Evolutionary conservation across 2,329 filamentous ascomycete species (phyloP).

Genomic region (Diaporthe destruens): DNA sequence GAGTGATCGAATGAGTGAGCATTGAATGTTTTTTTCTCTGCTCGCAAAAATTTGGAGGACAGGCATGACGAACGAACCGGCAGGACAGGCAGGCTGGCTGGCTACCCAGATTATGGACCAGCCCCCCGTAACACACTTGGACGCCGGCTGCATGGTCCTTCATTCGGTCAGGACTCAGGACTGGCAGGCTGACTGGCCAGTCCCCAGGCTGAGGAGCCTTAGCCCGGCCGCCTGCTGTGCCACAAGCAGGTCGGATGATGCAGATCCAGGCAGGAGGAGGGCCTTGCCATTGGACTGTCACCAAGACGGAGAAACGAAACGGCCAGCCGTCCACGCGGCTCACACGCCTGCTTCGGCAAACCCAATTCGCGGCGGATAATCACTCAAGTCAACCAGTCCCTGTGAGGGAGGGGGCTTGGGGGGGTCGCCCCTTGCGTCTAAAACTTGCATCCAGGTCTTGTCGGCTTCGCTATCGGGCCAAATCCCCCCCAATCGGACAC

Average conservation of each 20-base stretch:
- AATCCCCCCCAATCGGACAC: background rate
- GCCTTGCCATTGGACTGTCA: constrained; percentile 13
- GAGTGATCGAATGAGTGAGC: too few relatives aligned
- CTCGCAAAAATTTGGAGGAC: background rate
- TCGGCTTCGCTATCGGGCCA: constrained; percentile 23
- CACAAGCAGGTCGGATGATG: background rate
- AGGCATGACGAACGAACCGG: too few relatives aligned
- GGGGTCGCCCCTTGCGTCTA: background rate
- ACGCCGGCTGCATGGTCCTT: constrained; percentile 26
- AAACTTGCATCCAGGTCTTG: background rate
- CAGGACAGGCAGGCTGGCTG: too few relatives aligned
- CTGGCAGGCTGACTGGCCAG: background rate
- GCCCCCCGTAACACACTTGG: constrained; percentile 20
- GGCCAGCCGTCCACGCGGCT: constrained; percentile 19
- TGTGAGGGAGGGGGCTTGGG: constrained; percentile 4
- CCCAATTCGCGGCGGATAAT: constrained; percentile 24
- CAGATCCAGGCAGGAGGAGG: constrained; percentile 4
- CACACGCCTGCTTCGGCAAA: constrained; percentile 2
- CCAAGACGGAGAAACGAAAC: constrained; percentile 21
- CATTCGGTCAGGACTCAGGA: constrained; percentile 1
- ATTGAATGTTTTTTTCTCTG: background rate
- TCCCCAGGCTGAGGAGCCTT: too few relatives aligned
- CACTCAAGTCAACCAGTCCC: background rate
- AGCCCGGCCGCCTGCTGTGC: constrained; percentile 20
- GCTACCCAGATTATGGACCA: constrained; percentile 12